Conservation (phyloP, 371 early-diverging fungal species). For the Circinella minor region DNA sequence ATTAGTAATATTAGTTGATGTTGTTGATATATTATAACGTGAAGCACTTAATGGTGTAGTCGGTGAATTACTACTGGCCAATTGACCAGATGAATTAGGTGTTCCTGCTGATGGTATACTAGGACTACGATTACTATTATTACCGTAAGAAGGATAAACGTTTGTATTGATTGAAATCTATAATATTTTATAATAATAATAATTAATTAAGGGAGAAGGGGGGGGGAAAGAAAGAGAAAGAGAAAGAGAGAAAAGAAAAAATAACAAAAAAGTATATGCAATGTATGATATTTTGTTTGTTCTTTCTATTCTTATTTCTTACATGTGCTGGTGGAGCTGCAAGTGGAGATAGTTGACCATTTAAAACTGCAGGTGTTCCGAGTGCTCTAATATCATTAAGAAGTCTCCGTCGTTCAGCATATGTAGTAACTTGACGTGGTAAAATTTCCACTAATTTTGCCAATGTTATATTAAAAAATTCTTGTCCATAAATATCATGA, state of each 20-base stretch:
- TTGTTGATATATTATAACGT: too few species aligned
- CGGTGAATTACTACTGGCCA: slow-evolving; percentile 26
- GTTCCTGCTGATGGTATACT: slow-evolving; percentile 25
- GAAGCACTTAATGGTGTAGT: slow-evolving; percentile 33
- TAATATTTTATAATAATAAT: too few species aligned
- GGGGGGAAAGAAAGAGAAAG: neutral
- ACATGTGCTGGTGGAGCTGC: slow-evolving; percentile 17
- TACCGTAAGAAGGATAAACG: slow-evolving; percentile 16
- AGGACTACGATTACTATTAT: slow-evolving; percentile 16
- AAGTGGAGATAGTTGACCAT: slow-evolving; percentile 3
- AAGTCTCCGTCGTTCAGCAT: slow-evolving; percentile 53
- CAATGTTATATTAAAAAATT: slow-evolving; percentile 46
- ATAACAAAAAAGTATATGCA: too few species aligned
- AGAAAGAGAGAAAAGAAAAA: neutral
- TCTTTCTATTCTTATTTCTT: slow-evolving; percentile 8
- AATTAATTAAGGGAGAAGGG: too few species aligned
- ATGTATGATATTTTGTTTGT: neutral
- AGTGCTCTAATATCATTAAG: slow-evolving; percentile 49
- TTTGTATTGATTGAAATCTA: slow-evolving; percentile 36
- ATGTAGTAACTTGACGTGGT: slow-evolving; percentile 49
- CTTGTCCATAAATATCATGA: slow-evolving; percentile 38
- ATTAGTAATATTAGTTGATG: too few species aligned
- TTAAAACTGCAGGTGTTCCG: slow-evolving; percentile 16
- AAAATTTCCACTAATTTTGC: slow-evolving; percentile 45
- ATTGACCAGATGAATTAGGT: slow-evolving; percentile 28